A percentile compares a stretch with the other conserved stretches of the same genome.
phyloP scores from a whole-genome alignment of 2,329 filamentous ascomycete species.

The Sarocladium brachiariae region DNA sequence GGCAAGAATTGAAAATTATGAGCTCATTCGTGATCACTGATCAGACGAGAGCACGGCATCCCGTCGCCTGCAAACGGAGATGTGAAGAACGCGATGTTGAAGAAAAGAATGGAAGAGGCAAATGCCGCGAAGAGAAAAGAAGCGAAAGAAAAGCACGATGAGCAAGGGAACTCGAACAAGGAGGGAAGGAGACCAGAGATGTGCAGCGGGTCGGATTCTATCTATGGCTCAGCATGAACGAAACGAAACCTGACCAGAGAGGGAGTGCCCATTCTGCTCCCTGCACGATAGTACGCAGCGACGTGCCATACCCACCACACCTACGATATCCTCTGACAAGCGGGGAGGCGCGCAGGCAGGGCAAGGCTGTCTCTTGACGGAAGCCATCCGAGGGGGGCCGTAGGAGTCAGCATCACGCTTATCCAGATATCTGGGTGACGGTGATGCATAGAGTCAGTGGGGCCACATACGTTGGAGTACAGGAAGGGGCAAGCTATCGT shows the following conservation, averaged over 20 bases:
- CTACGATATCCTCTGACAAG: conserved; percentile 6
- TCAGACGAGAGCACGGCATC: conserved; percentile 7
- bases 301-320: background rate
- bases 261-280: background rate
- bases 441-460: background rate
- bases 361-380: conserved; percentile 1
- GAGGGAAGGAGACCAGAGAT: background rate
- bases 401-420: background rate
- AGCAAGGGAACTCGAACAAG: background rate
- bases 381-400: background rate
- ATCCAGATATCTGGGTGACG: background rate
- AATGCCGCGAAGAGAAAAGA: conserved; percentile 4
- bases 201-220: conserved; percentile 7
- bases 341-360: background rate
- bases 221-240: conserved; percentile 9
- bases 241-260: conserved; percentile 1
- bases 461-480: no score
- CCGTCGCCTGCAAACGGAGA: conserved; percentile 10
- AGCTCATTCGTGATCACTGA: conserved; percentile 8
- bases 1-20: conserved; percentile 9
- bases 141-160: conserved; percentile 1
- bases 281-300: background rate
- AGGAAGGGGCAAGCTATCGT: background rate
- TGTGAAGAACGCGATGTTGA: conserved; percentile 6
- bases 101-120: conserved; percentile 6